Percentiles rank a stretch among this genome's conserved stretches.
Conservation (phyloP, 2,329 filamentous ascomycete genomes). For the Beauveria bassiana region DNA sequence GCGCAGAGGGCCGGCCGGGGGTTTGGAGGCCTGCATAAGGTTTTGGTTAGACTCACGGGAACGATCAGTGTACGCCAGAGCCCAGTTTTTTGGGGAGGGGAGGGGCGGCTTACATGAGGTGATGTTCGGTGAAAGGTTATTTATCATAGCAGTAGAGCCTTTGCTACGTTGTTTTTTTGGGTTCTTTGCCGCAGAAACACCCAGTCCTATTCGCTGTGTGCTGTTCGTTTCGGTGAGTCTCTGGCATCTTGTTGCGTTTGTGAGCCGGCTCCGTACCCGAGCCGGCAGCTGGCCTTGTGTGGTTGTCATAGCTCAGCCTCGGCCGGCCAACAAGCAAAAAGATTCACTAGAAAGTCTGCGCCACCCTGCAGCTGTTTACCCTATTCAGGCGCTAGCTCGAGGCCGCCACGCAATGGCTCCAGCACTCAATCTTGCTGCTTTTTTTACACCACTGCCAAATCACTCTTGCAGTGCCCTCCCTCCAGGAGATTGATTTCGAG, state of each 20-base stretch:
- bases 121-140: not conserved
- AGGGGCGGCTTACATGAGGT: not conserved
- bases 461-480: too few relatives aligned
- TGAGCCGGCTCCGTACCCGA: too few relatives aligned
- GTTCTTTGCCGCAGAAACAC: too few relatives aligned
- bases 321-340: not conserved
- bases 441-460: not conserved
- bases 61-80: conserved; percentile 1
- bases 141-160: not conserved
- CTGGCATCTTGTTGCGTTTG: not conserved
- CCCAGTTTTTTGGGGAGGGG: conserved; percentile 1
- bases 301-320: not conserved
- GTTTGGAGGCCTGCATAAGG: conserved; percentile 3
- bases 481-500: too few relatives aligned
- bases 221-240: not conserved
- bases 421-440: not conserved
- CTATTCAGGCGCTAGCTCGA: not conserved
- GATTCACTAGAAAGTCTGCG: not conserved
- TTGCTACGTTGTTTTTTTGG: not conserved
- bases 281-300: too few relatives aligned
- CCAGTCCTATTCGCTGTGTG: too few relatives aligned
- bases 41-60: conserved; percentile 10
- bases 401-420: not conserved
- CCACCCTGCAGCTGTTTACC: not conserved
- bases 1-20: too few relatives aligned